Base-by-base conservation (phyloP, 345 rosid genomes). In the Heritiera littoralis region DNA sequence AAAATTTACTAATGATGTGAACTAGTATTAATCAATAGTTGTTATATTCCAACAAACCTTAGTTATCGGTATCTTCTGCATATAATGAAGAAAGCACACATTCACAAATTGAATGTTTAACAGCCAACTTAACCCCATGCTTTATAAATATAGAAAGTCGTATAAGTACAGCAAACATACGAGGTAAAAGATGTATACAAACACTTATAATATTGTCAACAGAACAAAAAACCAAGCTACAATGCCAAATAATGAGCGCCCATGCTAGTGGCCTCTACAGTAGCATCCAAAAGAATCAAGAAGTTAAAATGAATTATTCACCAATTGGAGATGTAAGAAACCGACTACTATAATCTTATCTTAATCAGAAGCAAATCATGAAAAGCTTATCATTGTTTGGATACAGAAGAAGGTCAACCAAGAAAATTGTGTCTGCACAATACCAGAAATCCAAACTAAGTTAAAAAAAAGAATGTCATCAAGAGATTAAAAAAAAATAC, bases 311-410 rank as follows among this genome's bases (percentile, higher is more conserved):
- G 46, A 72, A 70, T 30, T 77, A 48, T 64, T 77, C 71, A 77
- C 77, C 60, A 75, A 52, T n/a, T 48, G 30, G 30, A 46, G 78
- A 75, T 51, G 43, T 41, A 78, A 40, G 15, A 60, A 35, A 38
- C 65, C 51, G 18, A 55, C 79, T 66, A 41, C 63, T 43, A 40
- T 60, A 52, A 49, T 35, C 87, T 81, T 85, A 93, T 98, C 92
- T 93, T 98, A 95, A 93, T 28, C 98, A 91, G 86, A 93, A 92
- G 91, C 99, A 95, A 83, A 93, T 92, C 99, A 95, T 87, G 86
- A 93, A 95, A 74, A 95, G 86, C 91, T 93, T 95, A 81, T 93
- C 98, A 80, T 91, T 87, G 78, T 83, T 91, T 28, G 98, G 94
- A 84, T 89, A 93, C 3, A 95, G 78, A 83, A 95, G 93, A 78